A percentile compares a stretch with the other conserved stretches of the same genome.
phyloP scores from a whole-genome alignment of 2,329 filamentous ascomycete genomes.

The Exserohilum rostratum region DNA sequence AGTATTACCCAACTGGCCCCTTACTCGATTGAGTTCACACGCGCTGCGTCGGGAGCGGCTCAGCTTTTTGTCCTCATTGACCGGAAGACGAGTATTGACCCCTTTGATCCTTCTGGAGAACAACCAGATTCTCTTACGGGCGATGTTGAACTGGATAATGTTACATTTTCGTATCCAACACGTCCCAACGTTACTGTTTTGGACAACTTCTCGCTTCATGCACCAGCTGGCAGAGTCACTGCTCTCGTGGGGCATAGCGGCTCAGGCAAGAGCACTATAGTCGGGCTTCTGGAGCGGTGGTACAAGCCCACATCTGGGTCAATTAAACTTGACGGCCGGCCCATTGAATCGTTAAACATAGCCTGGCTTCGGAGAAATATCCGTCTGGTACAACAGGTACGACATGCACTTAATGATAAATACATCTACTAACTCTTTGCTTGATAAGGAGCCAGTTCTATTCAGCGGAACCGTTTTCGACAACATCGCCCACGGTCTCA shows the following conservation, averaged over 20 bases:
- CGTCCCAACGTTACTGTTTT: slow-evolving; percentile 81
- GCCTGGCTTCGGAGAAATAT: slow-evolving; percentile 67
- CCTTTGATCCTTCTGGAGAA: slow-evolving; percentile 14
- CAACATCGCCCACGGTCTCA: slow-evolving; percentile 86
- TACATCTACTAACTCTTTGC: slow-evolving; percentile 51
- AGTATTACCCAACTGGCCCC: slow-evolving; percentile 16
- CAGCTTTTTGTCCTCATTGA: slow-evolving; percentile 23
- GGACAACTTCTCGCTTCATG: slow-evolving; percentile 51
- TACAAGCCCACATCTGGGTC: slow-evolving; percentile 79
- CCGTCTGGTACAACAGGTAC: slow-evolving; percentile 57
- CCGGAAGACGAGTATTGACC: slow-evolving; percentile 13
- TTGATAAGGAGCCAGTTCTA: slow-evolving; percentile 87
- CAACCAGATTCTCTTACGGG: slow-evolving; percentile 6
- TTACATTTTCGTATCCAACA: slow-evolving; percentile 93
- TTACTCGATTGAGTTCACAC: slow-evolving; percentile 18
- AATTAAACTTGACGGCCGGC: slow-evolving; percentile 70
- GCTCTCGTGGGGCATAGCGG: slow-evolving; percentile 70
- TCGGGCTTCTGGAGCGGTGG: slow-evolving; percentile 89
- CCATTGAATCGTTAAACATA: slow-evolving; percentile 57
- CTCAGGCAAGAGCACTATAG: slow-evolving; percentile 90
- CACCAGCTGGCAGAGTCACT: slow-evolving; percentile 60
- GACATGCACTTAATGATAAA: neutral
- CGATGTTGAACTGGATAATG: slow-evolving; percentile 72
- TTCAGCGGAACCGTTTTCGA: slow-evolving; percentile 87
- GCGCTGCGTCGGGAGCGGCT: slow-evolving; percentile 19